Evolutionary conservation across 2,329 filamentous ascomycete species (phyloP).

Genomic region (Anthostomella pinea): DNA sequence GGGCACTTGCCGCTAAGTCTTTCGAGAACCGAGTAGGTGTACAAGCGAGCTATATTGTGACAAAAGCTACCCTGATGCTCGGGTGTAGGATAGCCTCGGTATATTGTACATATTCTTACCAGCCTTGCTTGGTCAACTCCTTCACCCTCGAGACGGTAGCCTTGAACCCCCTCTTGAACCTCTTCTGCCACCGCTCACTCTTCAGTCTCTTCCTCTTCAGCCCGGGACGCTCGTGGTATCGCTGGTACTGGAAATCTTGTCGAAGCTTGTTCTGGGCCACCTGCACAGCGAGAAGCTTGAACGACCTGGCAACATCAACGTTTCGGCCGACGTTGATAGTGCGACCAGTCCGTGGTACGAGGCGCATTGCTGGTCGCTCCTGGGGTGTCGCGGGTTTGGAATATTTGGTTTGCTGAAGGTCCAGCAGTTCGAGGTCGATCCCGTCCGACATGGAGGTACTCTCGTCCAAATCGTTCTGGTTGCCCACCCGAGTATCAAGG

Average conservation of each 20-base stretch:
- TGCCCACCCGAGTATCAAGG: too few relatives aligned
- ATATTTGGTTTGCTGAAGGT: slow-evolving; percentile 1
- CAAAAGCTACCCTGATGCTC: slow-evolving; percentile 3
- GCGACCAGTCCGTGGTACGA: slow-evolving; percentile 43
- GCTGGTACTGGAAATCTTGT: slow-evolving; percentile 55
- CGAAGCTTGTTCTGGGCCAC: slow-evolving; percentile 54
- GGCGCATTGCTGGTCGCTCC: slow-evolving; percentile 33
- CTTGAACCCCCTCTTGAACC: slow-evolving; percentile 68
- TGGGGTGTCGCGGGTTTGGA: slow-evolving; percentile 4
- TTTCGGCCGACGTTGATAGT: slow-evolving; percentile 41
- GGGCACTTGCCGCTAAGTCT: too few relatives aligned
- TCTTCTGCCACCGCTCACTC: slow-evolving; percentile 65
- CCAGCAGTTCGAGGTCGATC: slow-evolving; percentile 21
- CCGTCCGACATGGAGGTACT: neutral
- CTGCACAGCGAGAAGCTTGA: slow-evolving; percentile 40
- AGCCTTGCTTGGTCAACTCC: slow-evolving; percentile 73
- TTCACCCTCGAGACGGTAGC: slow-evolving; percentile 61
- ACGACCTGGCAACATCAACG: slow-evolving; percentile 44
- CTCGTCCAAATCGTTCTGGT: neutral
- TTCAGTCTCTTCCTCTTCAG: slow-evolving; percentile 73
- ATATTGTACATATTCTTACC: slow-evolving; percentile 48
- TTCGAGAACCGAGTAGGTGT: slow-evolving; percentile 7
- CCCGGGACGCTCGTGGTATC: slow-evolving; percentile 72
- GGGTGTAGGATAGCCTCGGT: slow-evolving; percentile 4
- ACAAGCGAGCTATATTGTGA: slow-evolving; percentile 15